These are phyloP conservation scores for Ogataea saltuana DNA, from an alignment of 805 yeast genomes.

Conservation along the genomic window DNA sequence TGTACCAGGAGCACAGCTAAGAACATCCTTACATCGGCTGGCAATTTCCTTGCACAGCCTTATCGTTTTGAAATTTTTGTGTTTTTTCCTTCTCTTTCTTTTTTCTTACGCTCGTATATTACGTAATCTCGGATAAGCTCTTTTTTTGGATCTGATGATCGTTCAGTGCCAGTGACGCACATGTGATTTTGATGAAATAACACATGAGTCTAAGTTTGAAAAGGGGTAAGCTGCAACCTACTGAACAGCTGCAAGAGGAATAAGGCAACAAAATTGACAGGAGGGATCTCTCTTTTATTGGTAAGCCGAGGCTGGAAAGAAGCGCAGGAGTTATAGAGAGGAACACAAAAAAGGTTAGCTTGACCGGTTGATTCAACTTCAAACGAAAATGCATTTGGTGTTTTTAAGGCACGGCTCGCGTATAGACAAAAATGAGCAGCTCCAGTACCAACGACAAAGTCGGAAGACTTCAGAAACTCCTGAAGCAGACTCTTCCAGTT, in stretches of 20 bases:
- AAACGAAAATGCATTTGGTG: slow-evolving; percentile 33
- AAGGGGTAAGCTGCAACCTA: neutral
- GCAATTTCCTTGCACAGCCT: neutral
- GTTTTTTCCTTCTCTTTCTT: neutral
- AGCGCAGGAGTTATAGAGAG: no score
- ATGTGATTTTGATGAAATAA: slow-evolving; percentile 6
- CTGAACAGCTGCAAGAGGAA: neutral
- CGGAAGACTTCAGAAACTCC: neutral
- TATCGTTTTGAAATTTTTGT: neutral
- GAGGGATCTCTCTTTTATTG: no score
- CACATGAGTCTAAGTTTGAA: neutral
- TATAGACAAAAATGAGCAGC: slow-evolving; percentile 28
- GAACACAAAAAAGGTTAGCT: no score
- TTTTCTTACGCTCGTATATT: neutral
- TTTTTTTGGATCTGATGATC: slow-evolving; percentile 5
- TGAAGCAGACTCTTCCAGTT: slow-evolving; percentile 27
- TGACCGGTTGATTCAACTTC: neutral
- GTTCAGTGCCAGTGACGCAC: slow-evolving; percentile 1
- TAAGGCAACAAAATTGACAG: neutral
- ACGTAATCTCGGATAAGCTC: slow-evolving; percentile 6
- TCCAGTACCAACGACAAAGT: neutral
- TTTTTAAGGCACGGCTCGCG: slow-evolving; percentile 37
- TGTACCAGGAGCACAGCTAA: no score
- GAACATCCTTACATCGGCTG: no score
- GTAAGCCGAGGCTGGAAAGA: no score